phyloP scores from a whole-genome alignment of 1,139 yeast species.

The Geotrichum histeridarum region DNA sequence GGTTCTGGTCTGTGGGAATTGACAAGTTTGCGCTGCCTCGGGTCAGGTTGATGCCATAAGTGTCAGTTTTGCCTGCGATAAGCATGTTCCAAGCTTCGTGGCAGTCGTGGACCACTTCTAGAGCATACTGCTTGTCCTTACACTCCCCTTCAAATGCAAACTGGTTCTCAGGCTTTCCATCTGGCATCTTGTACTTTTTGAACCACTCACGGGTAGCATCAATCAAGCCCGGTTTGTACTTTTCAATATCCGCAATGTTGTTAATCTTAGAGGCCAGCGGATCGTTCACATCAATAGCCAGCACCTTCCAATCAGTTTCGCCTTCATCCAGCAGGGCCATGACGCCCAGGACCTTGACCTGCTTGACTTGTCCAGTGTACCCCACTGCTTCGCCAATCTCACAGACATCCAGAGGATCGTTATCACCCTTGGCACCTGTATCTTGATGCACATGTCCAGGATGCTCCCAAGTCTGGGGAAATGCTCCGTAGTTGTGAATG shows the following conservation, averaged over 20 bases:
- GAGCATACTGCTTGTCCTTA: constrained; percentile 63
- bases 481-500: constrained; percentile 93
- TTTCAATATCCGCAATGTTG: constrained; percentile 77
- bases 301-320: constrained; percentile 95
- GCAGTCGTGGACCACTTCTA: constrained; percentile 68
- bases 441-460: constrained; percentile 45
- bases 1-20: constrained; percentile 41
- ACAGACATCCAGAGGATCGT: constrained; percentile 94
- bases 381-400: constrained; percentile 78
- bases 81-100: constrained; percentile 72
- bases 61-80: constrained; percentile 50
- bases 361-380: constrained; percentile 68
- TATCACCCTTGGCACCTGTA: constrained; percentile 70
- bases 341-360: constrained; percentile 86
- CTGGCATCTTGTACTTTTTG: constrained; percentile 90
- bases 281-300: constrained; percentile 77
- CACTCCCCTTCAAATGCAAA: constrained; percentile 85
- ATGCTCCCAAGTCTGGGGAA: constrained; percentile 97
- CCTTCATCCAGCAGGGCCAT: constrained; percentile 94
- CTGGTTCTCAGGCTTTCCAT: constrained; percentile 81
- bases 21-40: constrained; percentile 28
- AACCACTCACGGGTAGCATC: constrained; percentile 89
- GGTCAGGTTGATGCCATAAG: constrained; percentile 45
- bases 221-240: constrained; percentile 76
- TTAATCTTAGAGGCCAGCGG: constrained; percentile 71